These are phyloP conservation scores for Trichoderma gamsii DNA, from an alignment of 495 filamentous ascomycete genomes.

Conservation along the genomic window DNA sequence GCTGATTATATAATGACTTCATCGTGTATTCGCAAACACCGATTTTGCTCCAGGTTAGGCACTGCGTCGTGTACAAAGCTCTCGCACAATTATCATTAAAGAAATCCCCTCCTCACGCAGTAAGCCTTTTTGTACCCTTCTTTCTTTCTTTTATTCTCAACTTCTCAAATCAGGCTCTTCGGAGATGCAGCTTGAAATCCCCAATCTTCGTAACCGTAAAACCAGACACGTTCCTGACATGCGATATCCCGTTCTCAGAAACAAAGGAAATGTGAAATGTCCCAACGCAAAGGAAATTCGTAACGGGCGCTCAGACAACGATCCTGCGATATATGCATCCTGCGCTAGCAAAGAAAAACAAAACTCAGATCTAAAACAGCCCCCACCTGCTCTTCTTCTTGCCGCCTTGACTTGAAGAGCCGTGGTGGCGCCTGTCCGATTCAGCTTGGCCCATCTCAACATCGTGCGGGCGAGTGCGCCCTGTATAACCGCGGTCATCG, in stretches of 20 bases:
- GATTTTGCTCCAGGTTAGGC: neutral
- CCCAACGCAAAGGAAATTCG: constrained; percentile 1
- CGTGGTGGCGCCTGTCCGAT: neutral
- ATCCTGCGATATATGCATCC: neutral
- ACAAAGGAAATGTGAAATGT: neutral
- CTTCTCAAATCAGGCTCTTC: neutral
- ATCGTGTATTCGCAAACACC: neutral
- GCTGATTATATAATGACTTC: too few relatives aligned
- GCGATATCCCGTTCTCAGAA: neutral
- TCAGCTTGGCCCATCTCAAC: constrained; percentile 28
- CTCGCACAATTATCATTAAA: neutral
- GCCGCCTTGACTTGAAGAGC: neutral
- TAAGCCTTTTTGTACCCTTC: neutral
- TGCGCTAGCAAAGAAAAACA: neutral
- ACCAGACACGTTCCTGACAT: constrained; percentile 4
- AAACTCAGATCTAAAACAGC: neutral
- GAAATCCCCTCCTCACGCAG: neutral
- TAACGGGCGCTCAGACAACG: neutral
- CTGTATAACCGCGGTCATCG: constrained; percentile 31
- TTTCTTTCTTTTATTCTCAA: too few relatives aligned
- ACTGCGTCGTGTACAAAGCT: neutral
- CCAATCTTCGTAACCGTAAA: neutral
- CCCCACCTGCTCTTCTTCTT: neutral
- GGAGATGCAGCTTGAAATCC: neutral
- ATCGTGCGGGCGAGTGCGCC: constrained; percentile 33